Evolutionary conservation across 805 yeast genomes (phyloP).

Genomic region (Zygoascus flipseniorum): DNA sequence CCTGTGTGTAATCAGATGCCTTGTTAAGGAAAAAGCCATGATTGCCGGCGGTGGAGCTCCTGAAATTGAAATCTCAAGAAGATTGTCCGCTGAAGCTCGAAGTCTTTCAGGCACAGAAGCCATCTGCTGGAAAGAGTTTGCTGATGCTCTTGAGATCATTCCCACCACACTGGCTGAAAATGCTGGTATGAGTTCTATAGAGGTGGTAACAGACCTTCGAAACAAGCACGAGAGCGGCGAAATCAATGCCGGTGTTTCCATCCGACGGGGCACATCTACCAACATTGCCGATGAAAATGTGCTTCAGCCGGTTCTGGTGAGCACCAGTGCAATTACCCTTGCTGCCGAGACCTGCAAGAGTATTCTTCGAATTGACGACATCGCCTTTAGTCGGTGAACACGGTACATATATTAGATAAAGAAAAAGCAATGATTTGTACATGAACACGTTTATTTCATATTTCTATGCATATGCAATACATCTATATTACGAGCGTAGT

Average conservation of each 20-base stretch:
- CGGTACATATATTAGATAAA: neutral
- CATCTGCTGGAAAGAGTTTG: constrained; percentile 85
- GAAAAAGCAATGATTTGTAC: neutral
- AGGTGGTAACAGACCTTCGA: constrained; percentile 86
- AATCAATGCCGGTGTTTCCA: constrained; percentile 89
- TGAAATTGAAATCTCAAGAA: constrained; percentile 80
- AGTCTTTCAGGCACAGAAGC: constrained; percentile 79
- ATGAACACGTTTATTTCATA: neutral
- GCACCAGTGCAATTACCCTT: constrained; percentile 85
- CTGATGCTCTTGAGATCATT: constrained; percentile 82
- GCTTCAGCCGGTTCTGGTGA: constrained; percentile 90
- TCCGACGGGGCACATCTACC: constrained; percentile 86
- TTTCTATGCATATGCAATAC: neutral
- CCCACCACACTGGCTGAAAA: constrained; percentile 94
- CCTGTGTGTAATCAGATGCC: constrained; percentile 81
- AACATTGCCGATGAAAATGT: constrained; percentile 91
- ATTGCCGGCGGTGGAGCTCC: constrained; percentile 99
- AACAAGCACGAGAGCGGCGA: constrained; percentile 88
- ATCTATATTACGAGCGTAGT: neutral
- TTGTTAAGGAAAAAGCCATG: constrained; percentile 78
- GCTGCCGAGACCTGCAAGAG: constrained; percentile 97
- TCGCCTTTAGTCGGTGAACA: constrained; percentile 72
- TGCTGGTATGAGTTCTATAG: constrained; percentile 87
- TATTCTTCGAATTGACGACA: constrained; percentile 93
- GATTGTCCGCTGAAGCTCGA: constrained; percentile 61